Evolutionary conservation across 2,329 filamentous ascomycete species (phyloP), one percentile per base, ranked within the genome.

Genomic region (Microcyclosporella mali): DNA sequence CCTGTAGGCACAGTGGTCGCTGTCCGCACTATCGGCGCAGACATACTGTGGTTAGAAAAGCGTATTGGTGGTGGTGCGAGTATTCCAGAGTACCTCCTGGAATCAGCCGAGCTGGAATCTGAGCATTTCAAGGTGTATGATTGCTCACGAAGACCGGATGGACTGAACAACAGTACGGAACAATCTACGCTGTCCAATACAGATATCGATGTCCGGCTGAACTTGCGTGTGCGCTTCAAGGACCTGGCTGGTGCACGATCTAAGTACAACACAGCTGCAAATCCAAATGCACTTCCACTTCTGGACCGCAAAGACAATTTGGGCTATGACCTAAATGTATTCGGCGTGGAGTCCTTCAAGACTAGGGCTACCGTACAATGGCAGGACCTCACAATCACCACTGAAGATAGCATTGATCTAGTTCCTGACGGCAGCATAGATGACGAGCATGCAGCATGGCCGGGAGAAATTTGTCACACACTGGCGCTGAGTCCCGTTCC

Each of bases 281-380:
- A 27, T 33, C 63, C 70, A 36, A 68, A 68, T 15, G 66, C 62
- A 30, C 59, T 77, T 32, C 60, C 62, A 11, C 64, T 64, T 15
- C 67, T 77, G 19, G 63, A 72, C 17, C 60, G 69, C 8, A 67
- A 67, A 2, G 65, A 72, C 16, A 71, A 69, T 7, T 62, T 73
- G 31, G 77, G 76, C 1, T 78, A 74, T 55, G 77, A 82, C 50
- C 59, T 80, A 49, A 81, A 81, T 46, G 68, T 78, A 2, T 78
- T 73, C 50, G 66, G 71, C 10, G 65, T 81, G 39, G 63, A 71
- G 38, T 65, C 66, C 25, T 73, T 71, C 9, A 64, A 63, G 15
- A 74, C 74, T 2, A 61, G 64, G n/a, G 71, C 72, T 10, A 71
- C 64, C 1, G 72, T 81, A 3, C 70, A 73, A 47, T 82, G 78